Conservation (phyloP, 2,329 filamentous ascomycete genomes). For the Apiospora aurea region DNA sequence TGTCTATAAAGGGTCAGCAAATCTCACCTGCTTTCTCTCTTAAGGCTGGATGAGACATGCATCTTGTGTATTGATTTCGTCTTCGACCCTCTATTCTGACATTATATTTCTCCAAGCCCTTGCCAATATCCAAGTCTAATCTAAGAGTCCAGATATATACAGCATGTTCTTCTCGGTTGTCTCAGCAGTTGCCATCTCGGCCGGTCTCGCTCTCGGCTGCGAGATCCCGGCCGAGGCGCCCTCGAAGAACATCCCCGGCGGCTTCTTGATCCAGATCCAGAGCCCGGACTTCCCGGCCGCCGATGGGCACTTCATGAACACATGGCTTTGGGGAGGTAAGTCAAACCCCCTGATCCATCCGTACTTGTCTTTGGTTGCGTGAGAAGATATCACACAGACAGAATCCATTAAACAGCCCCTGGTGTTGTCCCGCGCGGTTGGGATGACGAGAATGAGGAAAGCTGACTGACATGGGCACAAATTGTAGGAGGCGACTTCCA, state of each 20-base stretch:
- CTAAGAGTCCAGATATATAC: background rate
- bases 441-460: no score
- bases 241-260: conserved; percentile 43
- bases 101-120: background rate
- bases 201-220: conserved; percentile 37
- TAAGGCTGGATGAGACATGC: background rate
- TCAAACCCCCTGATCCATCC: accelerated
- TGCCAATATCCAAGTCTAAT: background rate
- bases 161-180: background rate
- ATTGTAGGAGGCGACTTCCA: conserved; percentile 45
- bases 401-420: no score
- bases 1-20: background rate
- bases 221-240: conserved; percentile 39
- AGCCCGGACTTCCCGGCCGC: conserved; percentile 45
- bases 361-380: background rate
- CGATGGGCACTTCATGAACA: conserved; percentile 46
- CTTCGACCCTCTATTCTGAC: background rate
- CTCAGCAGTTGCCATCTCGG: conserved; percentile 27
- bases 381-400: no score
- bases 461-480: no score
- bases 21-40: background rate
- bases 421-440: no score
- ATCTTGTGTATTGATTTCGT: no score
- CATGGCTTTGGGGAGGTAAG: conserved; percentile 46
- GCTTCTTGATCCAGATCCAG: conserved; percentile 47